phyloP scores from a whole-genome alignment of 2,329 filamentous ascomycete species.

The Botrytis tulipae region DNA sequence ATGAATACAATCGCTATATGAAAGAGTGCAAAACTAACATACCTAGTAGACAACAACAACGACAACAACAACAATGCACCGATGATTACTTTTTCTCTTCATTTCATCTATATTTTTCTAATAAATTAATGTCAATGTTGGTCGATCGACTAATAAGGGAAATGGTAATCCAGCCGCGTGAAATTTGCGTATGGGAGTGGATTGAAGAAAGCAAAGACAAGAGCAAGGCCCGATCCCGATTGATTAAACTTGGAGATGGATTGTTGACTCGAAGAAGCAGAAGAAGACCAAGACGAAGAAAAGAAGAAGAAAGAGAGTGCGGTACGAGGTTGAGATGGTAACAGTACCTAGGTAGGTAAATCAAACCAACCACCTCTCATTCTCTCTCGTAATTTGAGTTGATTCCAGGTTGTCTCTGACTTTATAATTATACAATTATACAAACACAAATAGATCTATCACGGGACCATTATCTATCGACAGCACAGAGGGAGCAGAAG shows the following conservation, averaged over 20 bases:
- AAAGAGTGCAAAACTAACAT: too few species aligned
- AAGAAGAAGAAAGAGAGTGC: neutral
- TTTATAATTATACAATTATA: neutral
- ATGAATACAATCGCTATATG: too few species aligned
- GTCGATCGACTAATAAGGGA: neutral
- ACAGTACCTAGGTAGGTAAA: neutral
- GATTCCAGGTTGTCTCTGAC: neutral
- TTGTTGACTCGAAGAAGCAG: neutral
- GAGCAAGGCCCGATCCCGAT: neutral
- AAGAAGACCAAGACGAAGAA: too few species aligned
- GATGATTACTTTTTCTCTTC: neutral
- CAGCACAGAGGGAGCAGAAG: too few species aligned
- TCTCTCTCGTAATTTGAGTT: neutral
- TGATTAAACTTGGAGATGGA: neutral
- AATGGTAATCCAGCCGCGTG: neutral
- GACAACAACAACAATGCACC: too few species aligned
- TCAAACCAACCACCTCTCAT: neutral
- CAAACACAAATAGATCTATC: too few species aligned
- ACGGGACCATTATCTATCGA: too few species aligned
- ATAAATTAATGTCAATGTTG: neutral
- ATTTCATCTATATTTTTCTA: too few species aligned
- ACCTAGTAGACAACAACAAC: too few species aligned
- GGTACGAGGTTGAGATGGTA: neutral
- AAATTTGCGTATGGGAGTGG: neutral
- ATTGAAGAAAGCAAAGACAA: neutral